These are phyloP conservation scores for Saccharum spontaneum DNA, from an alignment of 176 grass and related monocot genomes.

Conservation along the genomic window DNA sequence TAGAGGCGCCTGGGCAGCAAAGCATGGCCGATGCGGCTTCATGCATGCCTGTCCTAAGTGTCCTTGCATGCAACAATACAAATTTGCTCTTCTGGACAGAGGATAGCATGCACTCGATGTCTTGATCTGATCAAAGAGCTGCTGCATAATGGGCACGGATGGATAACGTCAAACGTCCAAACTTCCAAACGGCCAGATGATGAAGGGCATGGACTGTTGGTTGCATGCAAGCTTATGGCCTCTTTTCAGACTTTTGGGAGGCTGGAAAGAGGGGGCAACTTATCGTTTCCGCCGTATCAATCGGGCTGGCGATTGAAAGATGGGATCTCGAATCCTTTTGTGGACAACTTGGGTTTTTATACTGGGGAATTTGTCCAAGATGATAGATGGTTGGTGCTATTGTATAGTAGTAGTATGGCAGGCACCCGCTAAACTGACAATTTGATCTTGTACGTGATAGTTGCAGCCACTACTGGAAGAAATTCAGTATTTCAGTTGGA, in stretches of 20 bases:
- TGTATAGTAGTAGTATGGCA: neutral
- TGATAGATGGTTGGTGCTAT: neutral
- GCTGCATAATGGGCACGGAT: slow-evolving; percentile 17
- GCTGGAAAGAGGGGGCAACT: slow-evolving; percentile 27
- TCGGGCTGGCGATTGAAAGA: neutral
- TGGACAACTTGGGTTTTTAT: neutral
- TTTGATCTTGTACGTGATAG: neutral
- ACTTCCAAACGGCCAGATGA: neutral
- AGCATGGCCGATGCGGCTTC: neutral
- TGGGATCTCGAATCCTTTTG: slow-evolving; percentile 11
- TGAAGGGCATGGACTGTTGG: slow-evolving; percentile 9
- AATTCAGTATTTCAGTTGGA: neutral
- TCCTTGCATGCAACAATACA: slow-evolving; percentile 16
- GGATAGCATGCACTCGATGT: neutral
- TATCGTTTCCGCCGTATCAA: too few species aligned
- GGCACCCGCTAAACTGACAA: neutral
- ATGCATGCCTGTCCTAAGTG: neutral
- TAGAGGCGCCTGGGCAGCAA: neutral
- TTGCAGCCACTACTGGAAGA: neutral
- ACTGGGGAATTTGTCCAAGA: neutral
- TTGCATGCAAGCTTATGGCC: neutral
- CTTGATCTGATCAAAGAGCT: slow-evolving; percentile 11
- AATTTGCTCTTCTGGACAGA: neutral
- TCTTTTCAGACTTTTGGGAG: neutral
- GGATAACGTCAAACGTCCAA: slow-evolving; percentile 12